A percentile compares a stretch with the other conserved stretches of the same genome.
Conservation (phyloP, 2,329 filamentous ascomycete species). For the Madurella fahalii region DNA sequence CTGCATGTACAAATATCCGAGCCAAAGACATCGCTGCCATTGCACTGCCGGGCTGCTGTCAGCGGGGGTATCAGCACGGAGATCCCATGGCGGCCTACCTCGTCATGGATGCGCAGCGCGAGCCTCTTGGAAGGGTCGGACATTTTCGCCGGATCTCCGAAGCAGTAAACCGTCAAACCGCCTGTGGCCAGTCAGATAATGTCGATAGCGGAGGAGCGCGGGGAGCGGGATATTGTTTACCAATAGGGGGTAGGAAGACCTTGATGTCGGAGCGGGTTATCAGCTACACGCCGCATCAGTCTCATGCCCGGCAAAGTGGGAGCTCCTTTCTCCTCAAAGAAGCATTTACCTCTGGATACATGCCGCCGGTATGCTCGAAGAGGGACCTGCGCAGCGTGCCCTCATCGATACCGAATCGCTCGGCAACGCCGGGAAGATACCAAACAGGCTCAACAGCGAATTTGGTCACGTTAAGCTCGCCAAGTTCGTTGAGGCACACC, state of each 20-base stretch:
- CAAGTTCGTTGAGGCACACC: constrained; percentile 78
- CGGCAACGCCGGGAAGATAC: constrained; percentile 83
- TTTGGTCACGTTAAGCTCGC: constrained; percentile 91
- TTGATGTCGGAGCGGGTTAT: constrained; percentile 95
- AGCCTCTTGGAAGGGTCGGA: constrained; percentile 77
- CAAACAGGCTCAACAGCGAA: constrained; percentile 93
- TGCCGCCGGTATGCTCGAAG: constrained; percentile 94
- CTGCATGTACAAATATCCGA: constrained; percentile 97
- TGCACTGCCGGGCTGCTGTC: constrained; percentile 54
- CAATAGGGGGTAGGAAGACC: constrained; percentile 91
- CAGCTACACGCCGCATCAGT: constrained; percentile 43
- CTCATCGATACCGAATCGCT: constrained; percentile 93
- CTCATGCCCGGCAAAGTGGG: neutral
- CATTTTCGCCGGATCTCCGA: constrained; percentile 92
- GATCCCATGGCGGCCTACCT: constrained; percentile 38
- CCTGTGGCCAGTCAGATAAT: constrained; percentile 39
- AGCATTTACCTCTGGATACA: constrained; percentile 71
- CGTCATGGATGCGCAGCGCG: constrained; percentile 75
- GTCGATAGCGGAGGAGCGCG: neutral
- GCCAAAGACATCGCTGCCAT: constrained; percentile 95
- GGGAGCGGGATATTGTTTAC: constrained; percentile 33
- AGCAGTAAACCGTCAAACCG: constrained; percentile 93
- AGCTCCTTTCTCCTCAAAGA: neutral
- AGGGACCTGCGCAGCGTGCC: constrained; percentile 77
- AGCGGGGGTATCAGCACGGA: constrained; percentile 4